Percentiles rank a stretch among this genome's conserved stretches.
Evolutionary conservation across 2,329 filamentous ascomycete species (phyloP).

Genomic region (Emergomyces orientalis): DNA sequence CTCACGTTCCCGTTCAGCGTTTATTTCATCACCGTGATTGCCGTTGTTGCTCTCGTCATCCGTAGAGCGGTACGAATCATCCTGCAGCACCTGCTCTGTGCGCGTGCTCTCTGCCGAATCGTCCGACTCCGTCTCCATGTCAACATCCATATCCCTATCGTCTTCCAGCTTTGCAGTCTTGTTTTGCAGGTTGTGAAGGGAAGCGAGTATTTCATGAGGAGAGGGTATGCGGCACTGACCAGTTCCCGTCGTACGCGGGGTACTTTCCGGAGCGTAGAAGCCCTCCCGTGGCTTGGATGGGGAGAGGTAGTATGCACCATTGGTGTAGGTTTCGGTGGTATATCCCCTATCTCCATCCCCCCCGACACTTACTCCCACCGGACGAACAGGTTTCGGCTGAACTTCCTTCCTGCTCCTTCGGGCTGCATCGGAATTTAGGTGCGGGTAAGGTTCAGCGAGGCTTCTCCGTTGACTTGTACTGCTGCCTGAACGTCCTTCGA

Average conservation of each 20-base stretch:
- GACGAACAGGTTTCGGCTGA: background rate
- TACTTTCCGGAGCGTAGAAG: constrained; percentile 33
- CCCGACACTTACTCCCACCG: background rate
- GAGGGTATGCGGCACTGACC: constrained; percentile 15
- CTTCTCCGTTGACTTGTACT: background rate
- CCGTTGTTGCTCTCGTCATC: background rate
- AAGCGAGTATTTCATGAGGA: constrained; percentile 20
- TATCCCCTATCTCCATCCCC: background rate
- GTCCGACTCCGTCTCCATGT: constrained; percentile 1
- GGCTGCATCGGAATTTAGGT: background rate
- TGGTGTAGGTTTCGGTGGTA: background rate
- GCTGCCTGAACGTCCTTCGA: constrained; percentile 4
- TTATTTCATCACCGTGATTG: constrained; percentile 13
- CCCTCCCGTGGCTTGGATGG: background rate
- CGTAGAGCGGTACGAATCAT: constrained; percentile 13
- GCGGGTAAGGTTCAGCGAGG: background rate
- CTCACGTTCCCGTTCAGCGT: background rate
- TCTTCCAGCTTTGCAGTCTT: constrained; percentile 7
- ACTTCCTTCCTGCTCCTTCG: constrained; percentile 5
- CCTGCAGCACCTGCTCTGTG: background rate
- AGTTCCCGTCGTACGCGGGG: constrained; percentile 22
- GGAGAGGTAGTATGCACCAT: constrained; percentile 5
- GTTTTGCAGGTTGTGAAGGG: constrained; percentile 15
- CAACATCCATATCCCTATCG: constrained; percentile 8
- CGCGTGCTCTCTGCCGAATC: constrained; percentile 10